Evolutionary conservation across 139 green algal species (phyloP), one percentile per base, ranked within the genome.

Genomic region (Raphidocelis subcapitata): DNA sequence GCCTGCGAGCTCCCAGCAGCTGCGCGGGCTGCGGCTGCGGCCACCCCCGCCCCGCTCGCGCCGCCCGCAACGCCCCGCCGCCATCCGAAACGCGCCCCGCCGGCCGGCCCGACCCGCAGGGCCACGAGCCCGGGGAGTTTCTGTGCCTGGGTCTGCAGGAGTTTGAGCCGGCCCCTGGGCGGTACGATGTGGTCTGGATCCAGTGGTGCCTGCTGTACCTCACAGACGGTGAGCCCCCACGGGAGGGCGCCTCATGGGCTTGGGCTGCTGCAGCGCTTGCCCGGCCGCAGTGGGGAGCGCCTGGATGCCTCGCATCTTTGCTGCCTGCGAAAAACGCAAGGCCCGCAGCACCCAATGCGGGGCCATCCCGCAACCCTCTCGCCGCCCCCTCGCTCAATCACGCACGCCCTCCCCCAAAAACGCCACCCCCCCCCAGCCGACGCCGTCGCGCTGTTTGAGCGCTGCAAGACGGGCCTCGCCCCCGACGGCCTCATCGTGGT

Each of bases 141-240:
- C 65, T 85, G 52, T 73, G 62, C 23, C 61, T 81, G 70, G 74
- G 76, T 5, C 74, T 94, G 59, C 83, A 96, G 66, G 33, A 78
- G 15, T 93, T 91, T 55, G 67, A 81, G 14, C 80, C 86, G 14
- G 74, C 85, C 49, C 36, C 54, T 12, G 18, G 60, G 29, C n/a
- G 64, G 63, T 91, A 91, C 64, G 79, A 90, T 69, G 74, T 56
- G 52, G 87, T 90, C 49, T 90, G 85, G 85, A 82, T 90, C 37
- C 85, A 90, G 63, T 90, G 85, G 85, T 86, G 80, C 55, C 81
- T 97, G 32, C 88, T 98, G 49, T 98, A 98, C 80, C 82, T 99
- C 1, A 97, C 92, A 62, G 95, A 98, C 65, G 88, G 86, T 95
- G 69, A 55, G 86, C 55, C n/a, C n/a, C n/a, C n/a, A n/a, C n/a